A percentile compares a stretch with the other conserved stretches of the same genome.
These are phyloP conservation scores for Stagonosporopsis vannaccii DNA, from an alignment of 2,329 filamentous ascomycete genomes.

Conservation along the genomic window DNA sequence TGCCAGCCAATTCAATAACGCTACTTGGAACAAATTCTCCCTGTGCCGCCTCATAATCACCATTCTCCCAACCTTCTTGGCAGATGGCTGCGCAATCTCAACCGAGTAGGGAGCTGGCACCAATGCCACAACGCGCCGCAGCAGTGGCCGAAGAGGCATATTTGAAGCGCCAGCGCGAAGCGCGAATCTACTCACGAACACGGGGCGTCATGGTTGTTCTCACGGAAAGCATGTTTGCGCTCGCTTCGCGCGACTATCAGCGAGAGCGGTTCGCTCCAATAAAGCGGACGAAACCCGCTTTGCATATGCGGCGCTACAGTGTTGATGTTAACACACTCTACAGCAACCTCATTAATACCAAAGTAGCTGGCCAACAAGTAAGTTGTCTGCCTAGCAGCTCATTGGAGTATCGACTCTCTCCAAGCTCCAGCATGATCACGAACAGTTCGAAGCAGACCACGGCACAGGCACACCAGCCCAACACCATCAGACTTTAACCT, in stretches of 20 bases:
- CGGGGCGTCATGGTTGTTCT: slow-evolving; percentile 6
- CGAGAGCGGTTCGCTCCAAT: slow-evolving; percentile 23
- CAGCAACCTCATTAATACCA: background rate
- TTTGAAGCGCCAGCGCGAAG: background rate
- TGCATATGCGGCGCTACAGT: slow-evolving; percentile 31
- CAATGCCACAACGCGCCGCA: background rate
- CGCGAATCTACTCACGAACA: slow-evolving; percentile 14
- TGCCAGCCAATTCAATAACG: background rate
- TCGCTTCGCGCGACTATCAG: slow-evolving; percentile 25
- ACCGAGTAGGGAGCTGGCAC: background rate
- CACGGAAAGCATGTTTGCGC: slow-evolving; percentile 11
- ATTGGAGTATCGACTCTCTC: background rate
- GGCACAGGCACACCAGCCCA: background rate
- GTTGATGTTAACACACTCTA: slow-evolving; percentile 26
- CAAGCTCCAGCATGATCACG: background rate
- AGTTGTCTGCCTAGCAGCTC: background rate
- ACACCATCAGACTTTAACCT: background rate
- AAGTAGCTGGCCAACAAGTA: background rate
- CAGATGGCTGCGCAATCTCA: background rate
- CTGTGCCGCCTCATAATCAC: background rate
- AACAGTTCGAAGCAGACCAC: background rate
- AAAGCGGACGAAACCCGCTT: slow-evolving; percentile 15
- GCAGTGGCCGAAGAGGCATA: background rate
- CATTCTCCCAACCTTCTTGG: background rate
- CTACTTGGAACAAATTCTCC: background rate